These are phyloP conservation scores for Scutellaria barbata DNA, from an alignment of 257 asterid species.

Conservation along the genomic window DNA sequence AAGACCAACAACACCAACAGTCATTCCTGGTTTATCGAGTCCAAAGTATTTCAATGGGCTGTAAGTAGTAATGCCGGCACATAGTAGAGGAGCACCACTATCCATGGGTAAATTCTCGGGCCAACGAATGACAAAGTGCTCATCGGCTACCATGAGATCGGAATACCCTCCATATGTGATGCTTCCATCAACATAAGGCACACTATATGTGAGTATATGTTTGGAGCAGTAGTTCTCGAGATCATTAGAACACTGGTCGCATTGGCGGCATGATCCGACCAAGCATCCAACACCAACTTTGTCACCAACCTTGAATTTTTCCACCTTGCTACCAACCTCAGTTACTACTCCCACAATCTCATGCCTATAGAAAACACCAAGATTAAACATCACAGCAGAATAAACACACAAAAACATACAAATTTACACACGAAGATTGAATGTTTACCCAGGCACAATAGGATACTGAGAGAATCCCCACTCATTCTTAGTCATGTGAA, in stretches of 20 bases:
- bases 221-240: constrained; percentile 59
- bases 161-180: constrained; percentile 68
- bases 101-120: constrained; percentile 59
- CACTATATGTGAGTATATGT: constrained; percentile 43
- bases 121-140: constrained; percentile 60
- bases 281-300: constrained; percentile 69
- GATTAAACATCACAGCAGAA: neutral
- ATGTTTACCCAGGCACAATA: constrained; percentile 54
- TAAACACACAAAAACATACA: neutral
- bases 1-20: constrained; percentile 54
- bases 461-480: constrained; percentile 56
- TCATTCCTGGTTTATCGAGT: constrained; percentile 58
- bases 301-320: constrained; percentile 60
- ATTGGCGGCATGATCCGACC: constrained; percentile 64
- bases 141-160: constrained; percentile 53
- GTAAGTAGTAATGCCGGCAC: constrained; percentile 69
- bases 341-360: constrained; percentile 70
- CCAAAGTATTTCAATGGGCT: constrained; percentile 57
- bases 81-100: constrained; percentile 57
- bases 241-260: constrained; percentile 50
- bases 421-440: neutral
- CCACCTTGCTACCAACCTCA: constrained; percentile 61
- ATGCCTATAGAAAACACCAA: constrained; percentile 45
- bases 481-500: constrained; percentile 53
- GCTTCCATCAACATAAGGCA: constrained; percentile 43